Percentiles rank a stretch among this genome's conserved stretches.
Conservation (phyloP, 2,329 filamentous ascomycete species). For the Ustulina deusta region DNA sequence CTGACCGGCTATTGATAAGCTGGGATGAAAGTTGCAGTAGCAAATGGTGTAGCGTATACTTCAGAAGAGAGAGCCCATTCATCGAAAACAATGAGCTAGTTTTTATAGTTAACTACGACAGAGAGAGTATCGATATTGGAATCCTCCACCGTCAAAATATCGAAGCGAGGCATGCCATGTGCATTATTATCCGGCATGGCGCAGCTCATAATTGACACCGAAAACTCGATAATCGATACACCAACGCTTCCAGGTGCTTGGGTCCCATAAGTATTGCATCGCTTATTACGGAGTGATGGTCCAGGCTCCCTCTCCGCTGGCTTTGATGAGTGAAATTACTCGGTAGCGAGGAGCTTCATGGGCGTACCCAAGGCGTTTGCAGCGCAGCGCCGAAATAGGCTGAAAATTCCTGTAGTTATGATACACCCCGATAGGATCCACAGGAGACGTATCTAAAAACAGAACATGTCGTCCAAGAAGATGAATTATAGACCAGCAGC, state of each 20-base stretch:
- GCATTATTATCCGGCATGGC: constrained; percentile 28
- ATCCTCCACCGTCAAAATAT: background rate
- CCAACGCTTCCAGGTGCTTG: constrained; percentile 21
- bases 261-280: constrained; percentile 19
- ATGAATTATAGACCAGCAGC: background rate
- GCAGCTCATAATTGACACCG: constrained; percentile 16
- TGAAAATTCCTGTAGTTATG: constrained; percentile 11
- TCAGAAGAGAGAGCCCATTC: background rate
- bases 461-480: background rate
- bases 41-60: background rate
- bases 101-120: constrained; percentile 10
- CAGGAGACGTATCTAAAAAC: constrained; percentile 10
- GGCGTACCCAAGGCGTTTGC: background rate
- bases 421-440: constrained; percentile 4
- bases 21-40: background rate
- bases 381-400: constrained; percentile 27
- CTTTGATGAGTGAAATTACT: background rate
- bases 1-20: background rate
- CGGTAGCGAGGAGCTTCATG: constrained; percentile 24
- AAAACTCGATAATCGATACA: background rate
- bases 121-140: background rate
- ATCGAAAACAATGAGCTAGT: background rate
- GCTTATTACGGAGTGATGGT: constrained; percentile 7
- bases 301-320: background rate
- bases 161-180: constrained; percentile 10